Conservation (phyloP, 768 basidiomycete species). For the Termitomyces sp. region DNA sequence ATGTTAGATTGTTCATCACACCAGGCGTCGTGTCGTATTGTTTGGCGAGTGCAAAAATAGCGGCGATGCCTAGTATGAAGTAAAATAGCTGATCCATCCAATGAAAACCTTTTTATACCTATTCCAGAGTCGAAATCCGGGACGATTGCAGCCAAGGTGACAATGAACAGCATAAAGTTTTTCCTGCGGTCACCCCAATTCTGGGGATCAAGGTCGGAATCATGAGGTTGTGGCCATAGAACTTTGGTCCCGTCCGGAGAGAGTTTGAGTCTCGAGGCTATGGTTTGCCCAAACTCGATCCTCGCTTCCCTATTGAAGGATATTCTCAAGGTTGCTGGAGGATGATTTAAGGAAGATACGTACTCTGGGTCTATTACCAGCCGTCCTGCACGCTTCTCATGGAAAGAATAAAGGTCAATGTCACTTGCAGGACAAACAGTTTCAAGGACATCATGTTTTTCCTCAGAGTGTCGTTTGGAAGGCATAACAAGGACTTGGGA, state of each 20-base stretch:
- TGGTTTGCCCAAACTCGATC: slow-evolving; percentile 46
- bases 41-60: slow-evolving; percentile 50
- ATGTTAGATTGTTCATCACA: slow-evolving; percentile 52
- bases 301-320: slow-evolving; percentile 38
- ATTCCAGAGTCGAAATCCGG: slow-evolving; percentile 60
- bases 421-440: neutral
- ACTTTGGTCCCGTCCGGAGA: slow-evolving; percentile 46
- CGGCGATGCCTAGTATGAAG: slow-evolving; percentile 38
- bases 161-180: slow-evolving; percentile 41
- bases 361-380: slow-evolving; percentile 56
- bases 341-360: slow-evolving; percentile 5
- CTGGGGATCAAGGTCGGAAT: slow-evolving; percentile 27
- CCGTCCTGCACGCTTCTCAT: slow-evolving; percentile 49
- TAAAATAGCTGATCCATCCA: neutral
- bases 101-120: slow-evolving; percentile 19
- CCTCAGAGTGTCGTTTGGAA: neutral
- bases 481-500: slow-evolving; percentile 3
- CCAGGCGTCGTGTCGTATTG: slow-evolving; percentile 45
- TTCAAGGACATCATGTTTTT: slow-evolving; percentile 7
- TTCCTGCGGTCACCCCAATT: slow-evolving; percentile 46
- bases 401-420: slow-evolving; percentile 32
- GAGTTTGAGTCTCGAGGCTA: slow-evolving; percentile 47
- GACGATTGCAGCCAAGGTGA: slow-evolving; percentile 53
- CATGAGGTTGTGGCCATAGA: slow-evolving; percentile 56
- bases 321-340: neutral